Evolutionary conservation across 345 rosid genomes (phyloP), one percentile per base, ranked within the genome.

Genomic region (Linum usitatissimum): DNA sequence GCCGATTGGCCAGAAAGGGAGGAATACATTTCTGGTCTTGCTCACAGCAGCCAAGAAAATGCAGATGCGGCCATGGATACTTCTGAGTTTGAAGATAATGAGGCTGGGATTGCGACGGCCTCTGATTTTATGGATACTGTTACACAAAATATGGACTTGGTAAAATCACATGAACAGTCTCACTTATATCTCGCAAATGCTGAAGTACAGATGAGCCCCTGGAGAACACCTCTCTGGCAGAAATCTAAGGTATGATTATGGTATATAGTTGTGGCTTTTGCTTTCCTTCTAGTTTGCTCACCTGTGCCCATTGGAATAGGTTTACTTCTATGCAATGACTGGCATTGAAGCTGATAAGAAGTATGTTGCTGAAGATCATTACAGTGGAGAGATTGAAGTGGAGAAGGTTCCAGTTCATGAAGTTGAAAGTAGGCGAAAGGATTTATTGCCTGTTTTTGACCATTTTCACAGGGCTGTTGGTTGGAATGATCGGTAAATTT

Each of bases 1-100:
- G 65, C 80, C 60, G 82, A 84, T 77, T 93, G 99, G 99, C 95
- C 92, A 20, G 97, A 90, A 82, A 84, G 89, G 77, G 99, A 87
- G 78, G 97, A 93, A 73, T 84, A 82, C 55, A 57, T 93, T 73
- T 64, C 78, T 45, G 92, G 86, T 66, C 79, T 85, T 70, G 75
- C 85, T 73, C 72, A 59, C 55, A 75, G 69, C 48, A 66, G 82
- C 40, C 72, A 38, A 45, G 83, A 83, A 74, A 60, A 63, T 68
- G 48, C 73, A 67, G 90, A 79, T 68, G 45, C 55, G 53, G 21
- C 66, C 12, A 68, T 75, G 78, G 84, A 80, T 74, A 55, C 65
- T 49, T 83, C 82, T 74, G 84, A 79, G 68, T 60, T 68, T 62
- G 91, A 87, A 66, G 91, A 76, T 70, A 65, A 68, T 70, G 72